These are phyloP conservation scores for Neofusicoccum umdonicola DNA, from an alignment of 2,329 filamentous ascomycete species.

Conservation along the genomic window DNA sequence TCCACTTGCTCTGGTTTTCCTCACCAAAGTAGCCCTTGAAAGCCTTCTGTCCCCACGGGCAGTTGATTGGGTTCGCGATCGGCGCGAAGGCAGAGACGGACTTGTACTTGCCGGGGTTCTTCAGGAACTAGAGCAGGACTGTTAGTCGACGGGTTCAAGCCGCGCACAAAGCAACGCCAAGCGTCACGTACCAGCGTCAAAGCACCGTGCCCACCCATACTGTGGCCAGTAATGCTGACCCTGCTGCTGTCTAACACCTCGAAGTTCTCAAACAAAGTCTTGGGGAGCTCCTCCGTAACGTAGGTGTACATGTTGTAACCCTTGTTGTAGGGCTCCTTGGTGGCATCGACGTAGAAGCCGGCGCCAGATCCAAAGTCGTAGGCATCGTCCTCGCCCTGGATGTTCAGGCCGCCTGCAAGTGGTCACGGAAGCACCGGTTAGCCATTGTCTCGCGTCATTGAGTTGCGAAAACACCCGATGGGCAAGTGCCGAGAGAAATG, in stretches of 20 bases:
- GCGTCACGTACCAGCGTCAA: conserved; percentile 63
- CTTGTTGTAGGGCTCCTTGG: conserved; percentile 66
- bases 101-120: conserved; percentile 86
- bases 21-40: conserved; percentile 87
- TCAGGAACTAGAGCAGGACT: conserved; percentile 62
- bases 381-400: conserved; percentile 79
- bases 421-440: conserved; percentile 18
- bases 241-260: conserved; percentile 65
- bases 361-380: conserved; percentile 93
- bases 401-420: conserved; percentile 64
- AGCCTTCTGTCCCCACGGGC: conserved; percentile 94
- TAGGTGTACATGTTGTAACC: conserved; percentile 97
- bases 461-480: background rate
- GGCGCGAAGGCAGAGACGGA: conserved; percentile 88
- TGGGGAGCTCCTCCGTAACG: conserved; percentile 82
- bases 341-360: conserved; percentile 92
- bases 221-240: conserved; percentile 88
- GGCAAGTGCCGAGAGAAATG: background rate
- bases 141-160: background rate
- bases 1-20: conserved; percentile 71
- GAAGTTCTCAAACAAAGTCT: conserved; percentile 70
- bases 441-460: background rate
- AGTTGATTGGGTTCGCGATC: conserved; percentile 79
- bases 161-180: background rate
- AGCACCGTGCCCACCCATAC: conserved; percentile 96